Evolutionary conservation across 805 yeast species (phyloP).

Genomic region (Saccharomycopsis sp.): DNA sequence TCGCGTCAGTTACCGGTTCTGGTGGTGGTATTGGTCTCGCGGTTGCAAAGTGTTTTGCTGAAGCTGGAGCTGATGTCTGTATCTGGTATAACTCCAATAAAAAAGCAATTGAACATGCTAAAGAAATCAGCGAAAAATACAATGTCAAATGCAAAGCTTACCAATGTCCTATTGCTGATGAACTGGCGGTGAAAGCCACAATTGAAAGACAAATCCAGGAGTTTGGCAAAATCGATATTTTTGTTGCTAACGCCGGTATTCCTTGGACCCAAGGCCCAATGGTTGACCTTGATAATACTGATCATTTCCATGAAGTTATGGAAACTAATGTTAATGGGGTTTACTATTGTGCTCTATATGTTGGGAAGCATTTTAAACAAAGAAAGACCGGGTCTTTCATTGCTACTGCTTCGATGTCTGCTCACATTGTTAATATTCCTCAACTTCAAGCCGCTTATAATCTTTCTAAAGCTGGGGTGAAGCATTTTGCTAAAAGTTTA

Average conservation of each 20-base stretch:
- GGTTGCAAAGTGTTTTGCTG: constrained; percentile 75
- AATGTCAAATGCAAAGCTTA: constrained; percentile 59
- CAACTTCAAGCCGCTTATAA: constrained; percentile 82
- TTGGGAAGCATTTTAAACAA: constrained; percentile 61
- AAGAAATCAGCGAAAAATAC: constrained; percentile 47
- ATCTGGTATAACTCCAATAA: constrained; percentile 59
- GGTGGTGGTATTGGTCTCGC: constrained; percentile 78
- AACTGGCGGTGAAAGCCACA: constrained; percentile 41
- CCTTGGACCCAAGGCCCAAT: constrained; percentile 68
- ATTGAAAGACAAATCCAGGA: constrained; percentile 49
- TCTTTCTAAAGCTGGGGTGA: constrained; percentile 77
- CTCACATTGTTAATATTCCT: constrained; percentile 79
- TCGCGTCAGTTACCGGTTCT: constrained; percentile 77
- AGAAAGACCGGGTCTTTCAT: constrained; percentile 74
- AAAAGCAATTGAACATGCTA: constrained; percentile 53
- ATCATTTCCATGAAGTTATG: constrained; percentile 63
- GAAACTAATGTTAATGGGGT: constrained; percentile 74
- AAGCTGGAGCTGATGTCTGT: constrained; percentile 82
- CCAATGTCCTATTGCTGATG: constrained; percentile 49
- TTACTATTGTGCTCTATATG: constrained; percentile 68
- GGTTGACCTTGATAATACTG: constrained; percentile 38
- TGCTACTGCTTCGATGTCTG: constrained; percentile 86
- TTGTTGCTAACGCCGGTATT: constrained; percentile 87
- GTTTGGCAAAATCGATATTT: constrained; percentile 74
- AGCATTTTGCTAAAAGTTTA: constrained; percentile 67